Evolutionary conservation across 257 asterid genomes (phyloP), one percentile per base, ranked within the genome.

Genomic region (Fraxinus pennsylvanica): DNA sequence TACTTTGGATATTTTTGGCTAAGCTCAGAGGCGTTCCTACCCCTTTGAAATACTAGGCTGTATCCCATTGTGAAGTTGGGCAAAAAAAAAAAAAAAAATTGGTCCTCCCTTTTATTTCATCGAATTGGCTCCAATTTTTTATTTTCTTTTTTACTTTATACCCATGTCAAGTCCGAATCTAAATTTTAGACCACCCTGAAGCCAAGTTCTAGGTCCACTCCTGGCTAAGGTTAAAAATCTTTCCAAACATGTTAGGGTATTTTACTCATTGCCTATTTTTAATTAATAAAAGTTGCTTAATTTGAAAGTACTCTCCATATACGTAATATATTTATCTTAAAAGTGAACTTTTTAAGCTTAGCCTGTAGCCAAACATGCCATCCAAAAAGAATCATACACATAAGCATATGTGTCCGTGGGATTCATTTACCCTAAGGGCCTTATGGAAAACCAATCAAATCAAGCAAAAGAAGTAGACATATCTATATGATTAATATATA

Each of bases 241-340:
- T 29, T 14, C 6, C 54, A 45, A 45, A 83, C 86, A 74, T 91
- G 96, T 85, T 87, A 86, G 38, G 79, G 13, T 45, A 45, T 13
- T 47, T 47, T 47, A 47, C 57, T 13, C 57, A 47, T 47, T 47
- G 0, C 57, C 14, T 13, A 47, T 6, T 13, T 45, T 12, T 12
- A 47, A 47, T 10, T 54, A 52, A 19, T 6, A 52, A 52, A 52
- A 52, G 6, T 5, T 1, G 8, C 61, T 52, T 52, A 47, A 10
- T 52, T 52, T 4, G 0, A 19, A 52, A 52, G 61, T 17, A 52
- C 22, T 52, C 61, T 52, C 22, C 17, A 17, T 13, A 52, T 15
- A 15, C 1, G 7, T 19, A 52, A 52, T 19, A 13, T 52, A 19
- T 19, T 52, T 52, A 52, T 52, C 22, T 15, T 41, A 41, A 41